Percentiles rank a stretch among this genome's conserved stretches.
These are phyloP conservation scores for Vitellaria paradoxa DNA, from an alignment of 179 eudicot species.

Conservation along the genomic window DNA sequence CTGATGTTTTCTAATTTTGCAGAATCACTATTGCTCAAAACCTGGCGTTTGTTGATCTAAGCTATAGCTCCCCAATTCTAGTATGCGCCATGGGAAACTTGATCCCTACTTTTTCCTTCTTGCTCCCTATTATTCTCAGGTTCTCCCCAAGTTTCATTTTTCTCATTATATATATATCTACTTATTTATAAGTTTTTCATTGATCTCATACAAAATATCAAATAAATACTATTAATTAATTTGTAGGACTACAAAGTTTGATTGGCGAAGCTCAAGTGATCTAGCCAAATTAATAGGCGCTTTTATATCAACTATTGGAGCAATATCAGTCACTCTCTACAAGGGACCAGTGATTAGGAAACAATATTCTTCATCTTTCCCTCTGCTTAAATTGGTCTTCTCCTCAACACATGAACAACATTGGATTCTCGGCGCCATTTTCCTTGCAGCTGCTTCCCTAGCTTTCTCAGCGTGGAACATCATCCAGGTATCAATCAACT, in stretches of 20 bases:
- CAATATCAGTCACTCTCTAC: slow-evolving; percentile 37
- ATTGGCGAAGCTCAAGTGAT: slow-evolving; percentile 38
- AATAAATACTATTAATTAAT: not conserved
- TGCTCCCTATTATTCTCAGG: slow-evolving; percentile 58
- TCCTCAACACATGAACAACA: slow-evolving; percentile 30
- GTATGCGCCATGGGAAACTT: slow-evolving; percentile 74
- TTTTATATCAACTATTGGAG: slow-evolving; percentile 42
- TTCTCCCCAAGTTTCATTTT: slow-evolving; percentile 9
- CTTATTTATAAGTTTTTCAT: not conserved
- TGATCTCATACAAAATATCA: not conserved
- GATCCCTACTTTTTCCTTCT: slow-evolving; percentile 66
- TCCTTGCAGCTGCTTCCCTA: slow-evolving; percentile 41
- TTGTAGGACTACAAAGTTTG: slow-evolving; percentile 33
- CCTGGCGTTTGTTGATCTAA: slow-evolving; percentile 73
- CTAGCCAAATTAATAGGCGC: slow-evolving; percentile 37
- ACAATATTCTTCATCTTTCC: slow-evolving; percentile 7
- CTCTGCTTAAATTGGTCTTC: slow-evolving; percentile 19
- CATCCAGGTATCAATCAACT: slow-evolving; percentile 31
- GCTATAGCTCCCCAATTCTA: slow-evolving; percentile 83
- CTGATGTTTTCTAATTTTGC: slow-evolving; percentile 5
- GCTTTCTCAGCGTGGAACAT: slow-evolving; percentile 47
- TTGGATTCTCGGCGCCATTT: slow-evolving; percentile 48
- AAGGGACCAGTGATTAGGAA: slow-evolving; percentile 35
- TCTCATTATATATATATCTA: not conserved
- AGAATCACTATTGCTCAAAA: slow-evolving; percentile 90